phyloP scores from a whole-genome alignment of 306 rosid genomes.

The Dryas drummondii region DNA sequence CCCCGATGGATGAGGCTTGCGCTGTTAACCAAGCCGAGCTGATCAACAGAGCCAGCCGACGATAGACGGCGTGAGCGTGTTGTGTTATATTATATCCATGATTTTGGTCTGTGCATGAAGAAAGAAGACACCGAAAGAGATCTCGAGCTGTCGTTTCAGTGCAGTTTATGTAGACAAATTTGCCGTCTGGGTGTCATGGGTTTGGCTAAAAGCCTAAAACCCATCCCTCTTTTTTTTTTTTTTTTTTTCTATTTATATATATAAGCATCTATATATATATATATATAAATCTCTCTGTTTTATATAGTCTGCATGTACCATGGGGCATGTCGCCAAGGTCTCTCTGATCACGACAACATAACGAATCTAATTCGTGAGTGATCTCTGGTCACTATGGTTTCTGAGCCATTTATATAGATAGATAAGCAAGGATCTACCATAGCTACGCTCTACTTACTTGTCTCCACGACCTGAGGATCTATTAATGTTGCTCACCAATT shows the following conservation, averaged over 20 bases:
- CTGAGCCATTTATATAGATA: slow-evolving; percentile 2
- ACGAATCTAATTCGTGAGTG: slow-evolving; percentile 4
- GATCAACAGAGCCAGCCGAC: background rate
- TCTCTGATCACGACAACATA: slow-evolving; percentile 12
- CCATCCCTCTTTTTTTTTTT: background rate
- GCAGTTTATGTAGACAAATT: background rate
- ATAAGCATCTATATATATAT: background rate
- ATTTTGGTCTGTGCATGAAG: slow-evolving; percentile 11
- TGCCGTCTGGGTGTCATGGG: slow-evolving; percentile 20
- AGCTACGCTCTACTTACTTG: background rate
- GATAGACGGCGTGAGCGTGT: background rate
- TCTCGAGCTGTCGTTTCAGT: slow-evolving; percentile 10
- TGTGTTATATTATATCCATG: background rate
- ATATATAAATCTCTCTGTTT: background rate
- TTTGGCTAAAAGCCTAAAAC: slow-evolving; percentile 10
- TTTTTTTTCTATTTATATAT: background rate
- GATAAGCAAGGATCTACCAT: background rate
- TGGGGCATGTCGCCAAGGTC: background rate
- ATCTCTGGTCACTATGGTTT: background rate
- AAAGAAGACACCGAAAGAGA: background rate
- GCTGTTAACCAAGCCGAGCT: slow-evolving; percentile 14
- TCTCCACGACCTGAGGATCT: slow-evolving; percentile 18
- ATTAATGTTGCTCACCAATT: slow-evolving; percentile 18
- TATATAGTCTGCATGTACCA: background rate
- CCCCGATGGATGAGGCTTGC: background rate